Evolutionary conservation across 257 asterid genomes (phyloP).

Genomic region (Nicotiana knightiana): DNA sequence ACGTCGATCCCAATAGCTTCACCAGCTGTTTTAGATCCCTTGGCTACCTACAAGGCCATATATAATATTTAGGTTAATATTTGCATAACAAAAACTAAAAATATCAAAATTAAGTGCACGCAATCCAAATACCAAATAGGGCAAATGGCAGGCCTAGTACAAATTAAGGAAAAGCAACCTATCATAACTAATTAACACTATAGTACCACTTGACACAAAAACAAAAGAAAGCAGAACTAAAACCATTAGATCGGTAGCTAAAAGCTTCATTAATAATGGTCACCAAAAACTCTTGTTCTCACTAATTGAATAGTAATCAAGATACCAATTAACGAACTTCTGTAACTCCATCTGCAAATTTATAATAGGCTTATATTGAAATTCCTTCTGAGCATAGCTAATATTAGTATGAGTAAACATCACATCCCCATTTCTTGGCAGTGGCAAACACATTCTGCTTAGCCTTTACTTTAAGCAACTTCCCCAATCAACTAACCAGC

Average conservation of each 20-base stretch:
- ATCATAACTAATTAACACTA: too few relatives aligned
- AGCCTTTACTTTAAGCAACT: constrained; percentile 25
- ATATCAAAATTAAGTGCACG: too few relatives aligned
- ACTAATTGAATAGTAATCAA: constrained; percentile 21
- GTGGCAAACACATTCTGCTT: constrained; percentile 20
- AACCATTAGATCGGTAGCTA: not conserved
- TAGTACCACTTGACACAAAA: too few relatives aligned
- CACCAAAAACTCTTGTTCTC: constrained; percentile 13
- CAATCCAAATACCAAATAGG: too few relatives aligned
- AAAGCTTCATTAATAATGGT: not conserved
- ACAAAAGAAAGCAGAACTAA: too few relatives aligned
- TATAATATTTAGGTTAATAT: too few relatives aligned
- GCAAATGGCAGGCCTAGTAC: too few relatives aligned
- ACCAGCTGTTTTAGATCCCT: too few relatives aligned
- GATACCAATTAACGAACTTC: constrained; percentile 30
- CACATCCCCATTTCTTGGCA: constrained; percentile 36
- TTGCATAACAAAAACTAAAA: too few relatives aligned
- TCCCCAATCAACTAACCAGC: constrained; percentile 31
- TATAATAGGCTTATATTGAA: constrained; percentile 24
- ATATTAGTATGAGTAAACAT: constrained; percentile 34
- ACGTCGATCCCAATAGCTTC: too few relatives aligned
- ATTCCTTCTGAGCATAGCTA: constrained; percentile 31
- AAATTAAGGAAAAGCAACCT: too few relatives aligned
- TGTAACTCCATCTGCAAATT: constrained; percentile 29
- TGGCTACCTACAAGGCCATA: too few relatives aligned